Evolutionary conservation across 176 grass and related monocot species (phyloP), one percentile per base, ranked within the genome.

Genomic region (Oryza brachyantha): DNA sequence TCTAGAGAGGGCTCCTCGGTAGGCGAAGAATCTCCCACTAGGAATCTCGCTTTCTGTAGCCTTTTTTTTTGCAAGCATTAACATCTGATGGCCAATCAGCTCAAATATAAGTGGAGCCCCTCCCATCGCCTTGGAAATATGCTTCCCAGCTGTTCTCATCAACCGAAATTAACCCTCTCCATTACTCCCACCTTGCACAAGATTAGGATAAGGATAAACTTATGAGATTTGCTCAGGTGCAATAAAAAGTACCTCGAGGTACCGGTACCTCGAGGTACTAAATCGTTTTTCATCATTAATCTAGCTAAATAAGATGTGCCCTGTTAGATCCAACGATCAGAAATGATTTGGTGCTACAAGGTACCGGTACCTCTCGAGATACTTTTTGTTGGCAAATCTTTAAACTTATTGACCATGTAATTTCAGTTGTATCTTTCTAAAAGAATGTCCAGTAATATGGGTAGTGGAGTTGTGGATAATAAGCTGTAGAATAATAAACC

Each of bases 31-130:
- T 84, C 28, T 67, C 68, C 29, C 65, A 50, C 29, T 39, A 50
- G 82, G 73, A 63, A 63, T 72, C 75, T 71, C 27, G 46, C 29
- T 55, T 77, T 84, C 28, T 34, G 38, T 19, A 70, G 10, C 61
- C 41, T 76, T 68, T 72, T 39, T n/a, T n/a, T n/a, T n/a, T n/a
- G n/a, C n/a, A 78, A 25, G 40, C 54, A 70, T 5, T 65, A 69
- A 59, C 14, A 27, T 82, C 17, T 54, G 52, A 57, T 24, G n/a
- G 52, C 52, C 52, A 57, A 24, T 57, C 52, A 57, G 52, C 21
- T 57, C 52, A 57, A 57, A 57, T 7, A 57, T 1, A 57, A 10
- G 52, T 22, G n/a, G 50, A 55, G 50, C 7, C 6, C 12, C 50
- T 55, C 50, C 50, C 50, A 55, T 55, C 8, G 21, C 50, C 50